phyloP scores from a whole-genome alignment of 306 rosid genomes.

The Vicia sativa region DNA sequence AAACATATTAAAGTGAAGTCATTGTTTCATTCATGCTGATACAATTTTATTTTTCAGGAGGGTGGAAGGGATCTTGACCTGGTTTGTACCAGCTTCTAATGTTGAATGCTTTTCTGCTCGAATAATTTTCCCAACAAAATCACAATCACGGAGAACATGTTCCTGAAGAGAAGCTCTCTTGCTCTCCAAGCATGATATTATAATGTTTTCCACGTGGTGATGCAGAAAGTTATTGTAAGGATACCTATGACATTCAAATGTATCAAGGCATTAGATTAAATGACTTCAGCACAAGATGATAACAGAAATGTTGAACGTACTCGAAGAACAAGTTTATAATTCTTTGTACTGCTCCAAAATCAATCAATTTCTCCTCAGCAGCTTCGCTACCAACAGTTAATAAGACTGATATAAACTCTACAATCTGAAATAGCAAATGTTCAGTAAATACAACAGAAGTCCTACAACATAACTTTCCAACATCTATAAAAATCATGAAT shows the following conservation, averaged over 20 bases:
- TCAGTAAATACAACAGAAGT: slow-evolving; percentile 26
- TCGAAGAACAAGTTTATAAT: slow-evolving; percentile 84
- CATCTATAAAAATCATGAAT: slow-evolving; percentile 15
- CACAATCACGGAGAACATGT: slow-evolving; percentile 77
- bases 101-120: slow-evolving; percentile 70
- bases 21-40: neutral
- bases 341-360: slow-evolving; percentile 79
- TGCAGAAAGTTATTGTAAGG: slow-evolving; percentile 95
- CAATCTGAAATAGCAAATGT: slow-evolving; percentile 62
- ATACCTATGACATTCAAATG: slow-evolving; percentile 62
- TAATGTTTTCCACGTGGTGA: slow-evolving; percentile 84
- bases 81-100: slow-evolving; percentile 58
- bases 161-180: slow-evolving; percentile 74
- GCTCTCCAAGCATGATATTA: slow-evolving; percentile 85
- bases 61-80: slow-evolving; percentile 47
- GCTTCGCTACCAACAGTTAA: slow-evolving; percentile 84
- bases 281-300: slow-evolving; percentile 28
- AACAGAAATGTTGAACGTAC: slow-evolving; percentile 56
- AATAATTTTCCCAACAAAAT: slow-evolving; percentile 78
- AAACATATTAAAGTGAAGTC: neutral
- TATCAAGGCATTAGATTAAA: slow-evolving; percentile 40
- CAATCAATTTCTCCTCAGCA: slow-evolving; percentile 85
- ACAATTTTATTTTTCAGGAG: neutral
- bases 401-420: slow-evolving; percentile 88
- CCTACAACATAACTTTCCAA: slow-evolving; percentile 26